Evolutionary conservation across 331 rosid species (phyloP), one percentile per base, ranked within the genome.

Genomic region (Cydonia oblonga): DNA sequence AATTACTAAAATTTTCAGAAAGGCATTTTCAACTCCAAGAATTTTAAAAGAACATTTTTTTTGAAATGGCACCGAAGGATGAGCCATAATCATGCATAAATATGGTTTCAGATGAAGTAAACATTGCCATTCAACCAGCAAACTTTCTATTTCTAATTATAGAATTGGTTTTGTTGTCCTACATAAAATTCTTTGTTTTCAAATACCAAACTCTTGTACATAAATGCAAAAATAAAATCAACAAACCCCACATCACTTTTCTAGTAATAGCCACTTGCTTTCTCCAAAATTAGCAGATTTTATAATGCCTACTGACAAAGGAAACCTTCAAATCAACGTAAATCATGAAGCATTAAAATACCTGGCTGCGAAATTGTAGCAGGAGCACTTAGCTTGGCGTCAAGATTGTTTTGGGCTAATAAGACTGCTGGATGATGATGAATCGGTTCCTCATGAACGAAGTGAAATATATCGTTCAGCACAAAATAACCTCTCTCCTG

Each of bases 401-500:
- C 96, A 32, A 80, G 89, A 75, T 86, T 86, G 87, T 77, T 79
- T 84, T 88, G 96, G 79, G 91, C 83, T 77, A 91, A 71, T 81
- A 91, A 78, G 72, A 91, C 91, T 8, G 96, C 83, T 38, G 86
- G 96, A 74, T 87, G 96, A 58, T 80, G 96, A 80, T 72, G 91
- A 75, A 89, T 42, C 40, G 80, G 88, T 54, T 91, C 97, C 62
- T 91, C 97, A 66, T 93, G 96, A 59, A 91, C 79, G 56, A 85
- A 89, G 76, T 93, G 96, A 84, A 91, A 93, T 72, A 93, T 89
- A 76, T 93, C 98, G 76, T 81, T 93, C 33, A 93, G 88, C 71
- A 93, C 90, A 77, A 93, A 91, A 82, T 78, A 91, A 5, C 98
- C 98, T 75, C 89, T 93, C 70, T 93, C 97, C 70, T 93, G 98